Evolutionary conservation across 164 flowering plant genomes (phyloP).

Genomic region (Malania oleifera): DNA sequence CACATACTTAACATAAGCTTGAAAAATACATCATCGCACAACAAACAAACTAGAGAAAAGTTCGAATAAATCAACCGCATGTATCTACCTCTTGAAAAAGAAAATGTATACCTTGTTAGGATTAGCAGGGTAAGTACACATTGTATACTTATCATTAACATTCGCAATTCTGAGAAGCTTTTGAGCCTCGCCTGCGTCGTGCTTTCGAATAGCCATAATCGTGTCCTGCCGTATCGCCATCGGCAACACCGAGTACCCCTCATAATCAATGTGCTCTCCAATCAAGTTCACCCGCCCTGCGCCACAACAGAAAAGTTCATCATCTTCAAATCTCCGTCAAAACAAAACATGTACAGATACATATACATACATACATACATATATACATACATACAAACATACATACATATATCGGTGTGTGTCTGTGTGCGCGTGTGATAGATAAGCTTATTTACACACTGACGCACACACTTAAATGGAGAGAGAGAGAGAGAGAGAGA

Average conservation of each 20-base stretch:
- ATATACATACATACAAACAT: too few species aligned
- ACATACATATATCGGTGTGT: too few species aligned
- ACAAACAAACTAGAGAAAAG: too few species aligned
- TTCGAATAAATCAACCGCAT: too few species aligned
- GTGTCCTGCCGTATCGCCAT: conserved; percentile 96
- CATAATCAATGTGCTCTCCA: conserved; percentile 95
- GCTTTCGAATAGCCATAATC: conserved; percentile 73
- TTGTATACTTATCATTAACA: conserved; percentile 64
- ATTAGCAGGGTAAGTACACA: conserved; percentile 86
- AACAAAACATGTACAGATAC: neutral
- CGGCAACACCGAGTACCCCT: conserved; percentile 95
- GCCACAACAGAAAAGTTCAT: neutral
- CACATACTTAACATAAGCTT: too few species aligned
- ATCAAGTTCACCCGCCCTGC: conserved; percentile 95
- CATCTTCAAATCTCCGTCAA: neutral
- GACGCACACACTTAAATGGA: neutral
- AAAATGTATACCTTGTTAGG: conserved; percentile 52
- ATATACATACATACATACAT: neutral
- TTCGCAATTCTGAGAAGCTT: conserved; percentile 66
- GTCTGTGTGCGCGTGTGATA: too few species aligned
- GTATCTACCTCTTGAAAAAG: too few species aligned
- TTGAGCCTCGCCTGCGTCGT: conserved; percentile 29
- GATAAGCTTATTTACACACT: too few species aligned
- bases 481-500: neutral
- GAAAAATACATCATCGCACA: too few species aligned